Evolutionary conservation across 345 rosid genomes (phyloP), one percentile per base, ranked within the genome.

Genomic region (Cardamine chenopodiifolia): DNA sequence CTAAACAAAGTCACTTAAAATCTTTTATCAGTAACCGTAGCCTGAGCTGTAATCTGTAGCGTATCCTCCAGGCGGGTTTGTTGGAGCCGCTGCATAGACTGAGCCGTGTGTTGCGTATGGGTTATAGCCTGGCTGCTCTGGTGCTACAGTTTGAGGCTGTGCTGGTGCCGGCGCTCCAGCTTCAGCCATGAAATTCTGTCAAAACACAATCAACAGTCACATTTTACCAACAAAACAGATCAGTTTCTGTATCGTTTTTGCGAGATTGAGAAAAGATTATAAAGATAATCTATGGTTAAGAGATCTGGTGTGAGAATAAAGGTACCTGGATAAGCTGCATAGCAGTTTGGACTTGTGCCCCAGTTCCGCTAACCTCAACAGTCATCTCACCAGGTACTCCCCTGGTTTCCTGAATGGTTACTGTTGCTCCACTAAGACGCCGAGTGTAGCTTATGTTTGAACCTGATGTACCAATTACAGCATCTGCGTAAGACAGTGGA

Each of bases 321-420:
- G 1, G 71, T 85, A 80, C 99, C 97, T 89, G 95, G 79, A 96
- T 88, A 53, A 92, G 83, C 79, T 96, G 99, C 89, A 89, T 90
- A 63, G 99, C 98, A n/a, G 92, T 85, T 85, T 96, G 99, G 57
- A 89, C 99, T 83, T 92, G 93, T 14, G 90, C 87, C 71, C 93
- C 95, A 78, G 95, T 83, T 77, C 98, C 99, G 72, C 99, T 96
- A 71, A 96, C 92, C 79, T 96, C 99, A 31, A 96, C 97, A 0
- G 98, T 96, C 99, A 96, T 96, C 80, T 93, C 99, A 65, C 90
- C 93, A 72, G 98, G 98, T 78, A 83, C 93, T 15, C 97, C 99
- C 72, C 96, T 89, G 19, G 96, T 85, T 86, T 96, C 98, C 71
- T 96, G 99, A 74, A 92, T 89, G 10, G 97, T 96, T 53, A 92